These are phyloP conservation scores for Leishmania guyanensis DNA, from an alignment of 208 protist species.

Conservation along the genomic window DNA sequence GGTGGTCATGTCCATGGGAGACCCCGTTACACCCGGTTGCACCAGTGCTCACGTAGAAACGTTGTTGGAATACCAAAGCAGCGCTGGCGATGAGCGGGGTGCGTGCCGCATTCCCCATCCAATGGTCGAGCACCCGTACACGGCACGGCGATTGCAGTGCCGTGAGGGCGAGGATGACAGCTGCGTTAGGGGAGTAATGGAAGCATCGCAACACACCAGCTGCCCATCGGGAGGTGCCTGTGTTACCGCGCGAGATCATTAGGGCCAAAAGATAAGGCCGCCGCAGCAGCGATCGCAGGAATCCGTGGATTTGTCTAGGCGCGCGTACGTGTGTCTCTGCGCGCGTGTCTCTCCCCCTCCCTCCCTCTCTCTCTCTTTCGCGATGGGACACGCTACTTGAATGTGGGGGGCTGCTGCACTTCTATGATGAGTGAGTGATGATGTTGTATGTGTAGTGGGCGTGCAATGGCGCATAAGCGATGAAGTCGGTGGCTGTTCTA, in stretches of 20 bases:
- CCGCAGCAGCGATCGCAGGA: background rate
- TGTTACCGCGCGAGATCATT: background rate
- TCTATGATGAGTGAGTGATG: background rate
- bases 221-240: background rate
- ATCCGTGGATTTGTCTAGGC: background rate
- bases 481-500: background rate
- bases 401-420: background rate
- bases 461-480: background rate
- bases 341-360: background rate
- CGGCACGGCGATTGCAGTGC: background rate
- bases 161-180: background rate
- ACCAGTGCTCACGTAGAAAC: conserved; percentile 10
- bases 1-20: conserved; percentile 7
- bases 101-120: background rate
- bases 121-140: background rate
- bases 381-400: background rate
- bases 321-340: background rate
- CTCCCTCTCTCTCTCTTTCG: background rate
- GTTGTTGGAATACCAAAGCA: background rate
- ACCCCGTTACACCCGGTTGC: conserved; percentile 4
- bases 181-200: background rate
- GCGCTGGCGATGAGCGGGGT: background rate
- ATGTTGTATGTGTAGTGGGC: background rate
- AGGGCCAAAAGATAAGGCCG: background rate
- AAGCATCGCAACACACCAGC: background rate